Evolutionary conservation across 2,329 filamentous ascomycete genomes (phyloP).

Genomic region (Apiospora saccharicola): DNA sequence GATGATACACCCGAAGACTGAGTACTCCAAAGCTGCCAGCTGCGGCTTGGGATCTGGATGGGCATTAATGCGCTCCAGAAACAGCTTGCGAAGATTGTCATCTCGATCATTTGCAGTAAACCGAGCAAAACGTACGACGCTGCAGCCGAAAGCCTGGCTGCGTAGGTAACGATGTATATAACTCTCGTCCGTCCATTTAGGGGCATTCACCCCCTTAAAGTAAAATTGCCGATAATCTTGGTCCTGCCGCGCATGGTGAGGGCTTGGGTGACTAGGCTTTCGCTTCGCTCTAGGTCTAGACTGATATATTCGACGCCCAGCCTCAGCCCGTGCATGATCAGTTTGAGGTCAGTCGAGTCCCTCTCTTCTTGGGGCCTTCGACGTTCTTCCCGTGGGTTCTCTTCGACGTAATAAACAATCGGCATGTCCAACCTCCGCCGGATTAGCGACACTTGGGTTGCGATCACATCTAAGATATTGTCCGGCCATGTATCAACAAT

Average conservation of each 20-base stretch:
- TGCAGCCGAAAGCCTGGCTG: constrained; percentile 64
- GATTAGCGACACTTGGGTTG: constrained; percentile 63
- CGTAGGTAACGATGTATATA: constrained; percentile 62
- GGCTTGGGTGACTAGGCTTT: constrained; percentile 56
- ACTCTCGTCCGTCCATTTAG: constrained; percentile 62
- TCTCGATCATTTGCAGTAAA: constrained; percentile 64
- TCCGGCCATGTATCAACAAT: constrained; percentile 65
- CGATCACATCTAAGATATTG: constrained; percentile 56
- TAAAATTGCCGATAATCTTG: constrained; percentile 67
- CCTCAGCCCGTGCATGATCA: constrained; percentile 69
- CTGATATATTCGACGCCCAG: constrained; percentile 72
- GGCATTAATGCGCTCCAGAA: constrained; percentile 55
- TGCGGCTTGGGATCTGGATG: constrained; percentile 57
- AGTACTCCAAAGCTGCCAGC: constrained; percentile 56
- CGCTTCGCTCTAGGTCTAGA: constrained; percentile 66
- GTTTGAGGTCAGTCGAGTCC: constrained; percentile 57
- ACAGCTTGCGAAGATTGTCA: constrained; percentile 54
- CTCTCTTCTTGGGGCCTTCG: constrained; percentile 47
- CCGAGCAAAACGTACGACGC: constrained; percentile 67
- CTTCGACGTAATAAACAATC: constrained; percentile 65
- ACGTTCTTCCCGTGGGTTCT: constrained; percentile 53
- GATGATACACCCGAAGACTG: constrained; percentile 50
- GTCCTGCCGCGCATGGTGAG: constrained; percentile 62
- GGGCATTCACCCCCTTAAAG: constrained; percentile 52
- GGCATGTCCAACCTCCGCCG: constrained; percentile 63